Conservation (phyloP, 495 filamentous ascomycete genomes). For the Aspergillus affinis region DNA sequence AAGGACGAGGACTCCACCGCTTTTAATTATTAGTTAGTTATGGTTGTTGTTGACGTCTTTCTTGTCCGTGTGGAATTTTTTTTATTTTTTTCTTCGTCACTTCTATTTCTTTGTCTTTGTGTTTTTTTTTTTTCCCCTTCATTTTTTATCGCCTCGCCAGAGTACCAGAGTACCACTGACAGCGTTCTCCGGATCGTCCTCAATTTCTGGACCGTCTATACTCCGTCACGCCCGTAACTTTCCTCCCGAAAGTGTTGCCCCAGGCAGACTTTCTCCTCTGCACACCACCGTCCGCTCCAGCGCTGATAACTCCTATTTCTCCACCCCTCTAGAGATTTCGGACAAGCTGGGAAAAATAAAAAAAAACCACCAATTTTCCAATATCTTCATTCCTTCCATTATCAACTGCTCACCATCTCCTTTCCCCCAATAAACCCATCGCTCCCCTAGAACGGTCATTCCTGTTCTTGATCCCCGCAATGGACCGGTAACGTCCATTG, state of each 20-base stretch:
- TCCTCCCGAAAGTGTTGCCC: slow-evolving; percentile 20
- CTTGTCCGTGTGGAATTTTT: neutral
- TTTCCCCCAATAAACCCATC: neutral
- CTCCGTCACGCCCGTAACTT: slow-evolving; percentile 14
- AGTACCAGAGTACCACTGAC: neutral
- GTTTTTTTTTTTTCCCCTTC: neutral
- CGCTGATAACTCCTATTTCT: neutral
- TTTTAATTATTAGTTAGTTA: neutral
- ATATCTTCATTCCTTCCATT: neutral
- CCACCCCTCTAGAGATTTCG: slow-evolving; percentile 1
- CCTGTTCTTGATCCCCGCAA: slow-evolving; percentile 35
- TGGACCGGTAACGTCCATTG: slow-evolving; percentile 43
- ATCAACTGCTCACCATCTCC: slow-evolving; percentile 1
- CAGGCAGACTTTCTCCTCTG: slow-evolving; percentile 23
- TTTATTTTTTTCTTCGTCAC: neutral
- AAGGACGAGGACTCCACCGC: neutral
- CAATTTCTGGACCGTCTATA: slow-evolving; percentile 5
- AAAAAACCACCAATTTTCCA: neutral
- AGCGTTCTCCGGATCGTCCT: neutral
- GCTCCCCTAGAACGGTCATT: slow-evolving; percentile 22
- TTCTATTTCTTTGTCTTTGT: neutral
- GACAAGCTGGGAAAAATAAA: neutral
- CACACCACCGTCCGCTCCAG: slow-evolving; percentile 3
- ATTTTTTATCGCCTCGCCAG: neutral
- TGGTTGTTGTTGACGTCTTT: neutral